Evolutionary conservation across 139 green algal species (phyloP), one percentile per base, ranked within the genome.

Genomic region (Tetradesmus lagerheimii): DNA sequence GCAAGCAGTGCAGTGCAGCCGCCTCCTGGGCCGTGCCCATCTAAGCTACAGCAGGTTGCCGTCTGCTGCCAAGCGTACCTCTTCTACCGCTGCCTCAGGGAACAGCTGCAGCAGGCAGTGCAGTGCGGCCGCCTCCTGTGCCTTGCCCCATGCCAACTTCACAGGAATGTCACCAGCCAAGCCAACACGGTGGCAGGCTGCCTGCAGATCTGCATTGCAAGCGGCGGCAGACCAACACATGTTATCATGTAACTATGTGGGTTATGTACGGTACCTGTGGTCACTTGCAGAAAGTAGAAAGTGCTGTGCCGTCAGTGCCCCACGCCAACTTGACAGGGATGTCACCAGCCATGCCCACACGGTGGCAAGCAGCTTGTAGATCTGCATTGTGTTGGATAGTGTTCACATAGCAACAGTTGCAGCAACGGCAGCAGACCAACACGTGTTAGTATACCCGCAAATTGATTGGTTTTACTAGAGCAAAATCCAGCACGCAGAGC

Each of bases 11-110:
- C 64, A 97, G 89, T 6, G 95, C 90, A 1, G 94, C 88, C 14
- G 89, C 80, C 91, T 98, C 96, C 91, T 97, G 94, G 0, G n/a
- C 67, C 90, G 83, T n/a, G n/a, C n/a, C n/a, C n/a, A n/a, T n/a
- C n/a, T n/a, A n/a, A n/a, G n/a, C n/a, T n/a, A n/a, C n/a, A n/a
- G n/a, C n/a, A n/a, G n/a, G n/a, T n/a, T n/a, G n/a, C n/a, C n/a
- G n/a, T n/a, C n/a, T n/a, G n/a, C n/a, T n/a, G n/a, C n/a, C n/a
- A n/a, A n/a, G n/a, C 78, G 0, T 50, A 95, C 91, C 89, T 93
- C 91, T 45, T 92, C 91, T 14, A 93, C 34, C 1, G 41, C 23
- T 1, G 91, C 83, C 0, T 14, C 67, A 31, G 92, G 91, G 87
- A 94, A 94, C 0, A 94, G 47, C 8, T 87, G 83, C 85, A 94